Base-by-base conservation (phyloP, 1,139 yeast species). In the Yamadazyma blattariae region DNA sequence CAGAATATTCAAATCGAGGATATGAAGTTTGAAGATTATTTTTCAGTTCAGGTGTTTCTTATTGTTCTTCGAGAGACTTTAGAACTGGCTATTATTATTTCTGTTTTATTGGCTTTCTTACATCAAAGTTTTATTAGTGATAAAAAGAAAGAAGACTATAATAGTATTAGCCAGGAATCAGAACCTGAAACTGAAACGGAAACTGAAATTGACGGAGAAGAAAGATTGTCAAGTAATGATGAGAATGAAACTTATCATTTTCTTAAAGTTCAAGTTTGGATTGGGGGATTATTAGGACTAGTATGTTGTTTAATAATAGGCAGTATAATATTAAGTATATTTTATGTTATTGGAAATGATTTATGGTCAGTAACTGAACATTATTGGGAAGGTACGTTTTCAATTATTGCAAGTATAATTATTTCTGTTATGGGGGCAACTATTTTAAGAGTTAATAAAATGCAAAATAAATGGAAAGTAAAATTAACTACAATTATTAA, bases 401-500 rank as follows among this genome's bases (percentile, higher is more conserved):
- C 74, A 2, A 65, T 69, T 4, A 29, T 67, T 16, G 74, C 75
- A 26, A 64, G 72, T 44, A 43, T 67, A 6, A 67, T 69, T 30
- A 69, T 69, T 14, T 66, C 74, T 1, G 56, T 64, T 5, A 69
- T 69, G 75, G 75, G 74, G 1, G 47, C 67, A 15, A 67, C 68
- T 37, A 64, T 69, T 11, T 53, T 69, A 23, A 51, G 74, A 25
- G 71, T 69, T 17, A 65, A 57, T 38, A 62, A 56, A 34, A 78
- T 88, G 88, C 87, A 86, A 61, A 79, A 78, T 42, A 88, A 88
- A 60, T 89, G 97, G 97, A 77, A 84, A 51, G 62, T 75, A 38
- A 86, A 85, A 58, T 71, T 86, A 23, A 49, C 57, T 2, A 25
- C 36, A 10, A 42, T 59, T 8, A 44, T 60, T 18, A 38, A 46